Percentiles rank a stretch among this genome's conserved stretches.
Conservation (phyloP, 306 rosid genomes). For the Abrus precatorius region DNA sequence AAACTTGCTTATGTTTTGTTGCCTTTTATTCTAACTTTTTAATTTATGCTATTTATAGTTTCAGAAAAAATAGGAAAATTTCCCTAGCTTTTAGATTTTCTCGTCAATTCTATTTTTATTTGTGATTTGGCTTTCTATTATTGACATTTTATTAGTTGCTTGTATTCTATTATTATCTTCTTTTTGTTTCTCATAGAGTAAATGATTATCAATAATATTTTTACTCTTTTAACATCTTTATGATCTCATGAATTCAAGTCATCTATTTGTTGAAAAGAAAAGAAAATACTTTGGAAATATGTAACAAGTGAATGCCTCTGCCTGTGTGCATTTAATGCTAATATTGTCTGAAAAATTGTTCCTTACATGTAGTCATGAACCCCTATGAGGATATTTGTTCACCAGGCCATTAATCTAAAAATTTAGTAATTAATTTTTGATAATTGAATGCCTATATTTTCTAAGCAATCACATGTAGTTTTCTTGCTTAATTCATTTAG, state of each 20-base stretch:
- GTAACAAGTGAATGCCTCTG: not conserved
- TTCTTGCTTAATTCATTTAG: constrained; percentile 6
- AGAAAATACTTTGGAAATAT: constrained; percentile 6
- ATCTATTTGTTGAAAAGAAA: constrained; percentile 25
- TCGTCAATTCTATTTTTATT: constrained; percentile 6
- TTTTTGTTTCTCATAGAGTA: not conserved
- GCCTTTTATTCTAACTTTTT: not conserved
- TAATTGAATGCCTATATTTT: constrained; percentile 32
- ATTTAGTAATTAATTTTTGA: constrained; percentile 10
- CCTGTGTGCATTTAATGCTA: not conserved
- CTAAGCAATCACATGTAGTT: constrained; percentile 16
- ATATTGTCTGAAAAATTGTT: not conserved
- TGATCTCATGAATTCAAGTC: constrained; percentile 3
- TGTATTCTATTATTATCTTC: constrained; percentile 13
- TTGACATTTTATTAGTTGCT: not conserved
- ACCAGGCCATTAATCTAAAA: not conserved
- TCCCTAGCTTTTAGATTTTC: constrained; percentile 1
- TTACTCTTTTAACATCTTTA: constrained; percentile 3
- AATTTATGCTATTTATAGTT: constrained; percentile 25
- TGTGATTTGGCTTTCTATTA: constrained; percentile 29
- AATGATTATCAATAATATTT: not conserved
- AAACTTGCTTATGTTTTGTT: constrained; percentile 38
- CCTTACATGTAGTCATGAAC: constrained; percentile 1
- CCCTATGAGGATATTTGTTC: not conserved
- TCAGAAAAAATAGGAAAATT: not conserved